These are phyloP conservation scores for Pleurotus eryngii DNA, from an alignment of 768 basidiomycete species.

Conservation along the genomic window DNA sequence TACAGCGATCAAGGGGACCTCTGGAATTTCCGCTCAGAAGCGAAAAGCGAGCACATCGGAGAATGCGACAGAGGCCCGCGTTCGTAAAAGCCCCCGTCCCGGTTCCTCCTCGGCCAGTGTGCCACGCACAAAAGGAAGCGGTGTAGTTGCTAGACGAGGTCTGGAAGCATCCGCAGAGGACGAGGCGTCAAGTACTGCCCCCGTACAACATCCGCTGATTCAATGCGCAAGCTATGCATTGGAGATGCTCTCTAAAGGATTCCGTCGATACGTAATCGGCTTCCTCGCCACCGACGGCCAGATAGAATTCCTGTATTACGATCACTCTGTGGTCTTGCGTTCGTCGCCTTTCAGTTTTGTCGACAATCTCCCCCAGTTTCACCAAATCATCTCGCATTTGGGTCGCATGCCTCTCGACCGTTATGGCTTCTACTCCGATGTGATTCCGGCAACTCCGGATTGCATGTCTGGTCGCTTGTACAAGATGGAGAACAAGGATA, in stretches of 20 bases:
- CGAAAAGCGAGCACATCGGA: neutral
- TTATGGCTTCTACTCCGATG: neutral
- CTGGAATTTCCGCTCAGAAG: neutral
- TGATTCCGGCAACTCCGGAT: neutral
- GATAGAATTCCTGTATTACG: conserved; percentile 18
- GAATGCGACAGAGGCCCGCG: too few species aligned
- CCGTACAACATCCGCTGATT: neutral
- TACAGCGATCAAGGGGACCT: neutral
- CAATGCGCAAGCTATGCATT: conserved; percentile 24
- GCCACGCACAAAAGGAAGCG: neutral
- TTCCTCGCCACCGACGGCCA: conserved; percentile 11
- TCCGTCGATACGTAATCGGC: conserved; percentile 17
- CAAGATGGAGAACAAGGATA: neutral
- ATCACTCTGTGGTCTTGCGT: conserved; percentile 15
- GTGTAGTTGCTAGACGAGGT: neutral
- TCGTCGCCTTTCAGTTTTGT: conserved; percentile 12
- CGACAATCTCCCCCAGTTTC: too few species aligned
- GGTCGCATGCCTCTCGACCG: neutral
- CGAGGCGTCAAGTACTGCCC: neutral
- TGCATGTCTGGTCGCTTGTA: neutral
- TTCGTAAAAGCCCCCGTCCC: too few species aligned
- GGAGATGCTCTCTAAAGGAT: conserved; percentile 19
- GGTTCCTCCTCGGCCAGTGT: too few species aligned
- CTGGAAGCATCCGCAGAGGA: neutral
- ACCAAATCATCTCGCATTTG: neutral